A percentile compares a stretch with the other conserved stretches of the same genome.
Evolutionary conservation across 2,329 filamentous ascomycete genomes (phyloP).

Genomic region (Neonectria sp.): DNA sequence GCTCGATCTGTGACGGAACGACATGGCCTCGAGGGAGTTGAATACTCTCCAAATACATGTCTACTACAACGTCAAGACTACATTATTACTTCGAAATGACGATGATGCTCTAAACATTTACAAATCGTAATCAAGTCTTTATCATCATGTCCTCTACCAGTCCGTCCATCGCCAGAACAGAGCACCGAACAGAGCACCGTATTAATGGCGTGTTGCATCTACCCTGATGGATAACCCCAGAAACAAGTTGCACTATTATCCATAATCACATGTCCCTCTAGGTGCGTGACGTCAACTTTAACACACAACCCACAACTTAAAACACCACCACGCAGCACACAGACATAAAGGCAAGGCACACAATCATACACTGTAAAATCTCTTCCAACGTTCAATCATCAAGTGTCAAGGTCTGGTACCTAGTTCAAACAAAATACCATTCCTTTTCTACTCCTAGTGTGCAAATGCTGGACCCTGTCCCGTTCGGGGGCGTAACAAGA

Average conservation of each 20-base stretch:
- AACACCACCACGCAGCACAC: constrained; percentile 4
- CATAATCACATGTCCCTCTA: neutral
- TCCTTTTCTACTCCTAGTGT: constrained; percentile 56
- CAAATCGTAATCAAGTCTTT: too few relatives aligned
- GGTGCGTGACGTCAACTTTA: constrained; percentile 23
- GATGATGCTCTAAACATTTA: neutral
- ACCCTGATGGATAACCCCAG: constrained; percentile 7
- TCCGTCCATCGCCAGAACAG: neutral
- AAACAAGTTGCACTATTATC: neutral
- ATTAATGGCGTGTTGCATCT: neutral
- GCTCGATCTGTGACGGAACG: too few relatives aligned
- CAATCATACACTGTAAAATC: neutral
- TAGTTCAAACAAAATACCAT: constrained; percentile 53
- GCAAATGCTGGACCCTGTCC: constrained; percentile 54
- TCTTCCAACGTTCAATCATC: constrained; percentile 30
- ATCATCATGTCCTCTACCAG: neutral
- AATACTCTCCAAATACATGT: neutral
- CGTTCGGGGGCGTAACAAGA: constrained; percentile 49
- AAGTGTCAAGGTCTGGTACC: constrained; percentile 33
- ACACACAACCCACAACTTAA: neutral
- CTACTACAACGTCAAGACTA: too few relatives aligned
- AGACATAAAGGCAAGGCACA: neutral
- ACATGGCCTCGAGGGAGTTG: too few relatives aligned
- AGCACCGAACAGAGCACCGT: neutral
- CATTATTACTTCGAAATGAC: too few relatives aligned